Evolutionary conservation across 2,329 filamentous ascomycete genomes (phyloP), one percentile per base, ranked within the genome.

Genomic region (Fusarium aywerte): DNA sequence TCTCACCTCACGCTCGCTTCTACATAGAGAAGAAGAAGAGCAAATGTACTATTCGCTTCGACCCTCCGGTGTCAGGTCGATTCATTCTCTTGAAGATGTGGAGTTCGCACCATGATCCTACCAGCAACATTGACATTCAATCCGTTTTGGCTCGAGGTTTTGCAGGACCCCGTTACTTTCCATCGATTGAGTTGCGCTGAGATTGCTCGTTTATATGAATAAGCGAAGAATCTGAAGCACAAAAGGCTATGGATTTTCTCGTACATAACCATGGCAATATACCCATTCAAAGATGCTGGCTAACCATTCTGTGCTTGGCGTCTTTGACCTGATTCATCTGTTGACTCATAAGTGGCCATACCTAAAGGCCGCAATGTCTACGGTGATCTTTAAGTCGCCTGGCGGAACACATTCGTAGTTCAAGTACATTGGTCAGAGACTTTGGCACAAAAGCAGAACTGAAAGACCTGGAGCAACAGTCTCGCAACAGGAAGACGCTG

Each of bases 71-170:
- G 61, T 92, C 92, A 12, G 92, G 92, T 7, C 87, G 92, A 57
- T 96, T 91, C 76, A 90, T 98, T 51, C 79, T 97, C 39, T 82
- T 98, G 66, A 97, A 97, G 82, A 87, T 97, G 76, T 97, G 93
- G 92, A 93, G 90, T 72, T 91, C 91, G 3, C 87, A 87, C 60
- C 85, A 88, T 25, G 87, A 89, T 45, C 83, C 86, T 5, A 72
- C 76, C 7, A 82, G 82, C 59, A 97, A 96, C 73, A 96, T 97
- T 67, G 93, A 97, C 75, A 93, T 98, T 36, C 91, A 97, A 77
- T 92, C 90, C 43, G 89, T 97, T 23, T 86, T 93, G 58, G 91
- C 90, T 2, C 90, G 91, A 73, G 95, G 95, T 0, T 97, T 90
- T 78, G 92, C 92, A 0, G 95, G 95, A 6, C 91, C 92, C 11